phyloP scores from a whole-genome alignment of 73 alveolate species.

The Tetrahymena malaccensis region DNA sequence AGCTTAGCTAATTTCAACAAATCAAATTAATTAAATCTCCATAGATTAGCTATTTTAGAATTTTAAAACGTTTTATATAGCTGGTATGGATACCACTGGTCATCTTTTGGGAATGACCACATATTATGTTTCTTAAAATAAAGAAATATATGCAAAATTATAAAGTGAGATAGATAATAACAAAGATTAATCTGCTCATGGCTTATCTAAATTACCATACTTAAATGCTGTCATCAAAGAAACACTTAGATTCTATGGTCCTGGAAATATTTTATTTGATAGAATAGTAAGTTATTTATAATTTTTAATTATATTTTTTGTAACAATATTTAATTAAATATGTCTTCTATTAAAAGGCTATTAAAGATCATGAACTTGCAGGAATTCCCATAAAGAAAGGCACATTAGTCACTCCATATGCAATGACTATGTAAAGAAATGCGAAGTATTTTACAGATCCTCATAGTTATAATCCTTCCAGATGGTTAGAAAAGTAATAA shows the following conservation, averaged over 20 bases:
- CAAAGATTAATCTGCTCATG: neutral
- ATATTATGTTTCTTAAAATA: neutral
- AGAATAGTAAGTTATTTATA: neutral
- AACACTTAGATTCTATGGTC: neutral
- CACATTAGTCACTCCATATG: neutral
- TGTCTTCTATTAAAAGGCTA: neutral
- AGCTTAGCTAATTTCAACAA: neutral
- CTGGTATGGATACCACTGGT: neutral
- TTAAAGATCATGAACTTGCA: neutral
- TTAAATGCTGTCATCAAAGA: neutral
- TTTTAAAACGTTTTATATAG: neutral
- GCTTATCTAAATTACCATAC: neutral
- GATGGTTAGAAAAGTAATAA: neutral
- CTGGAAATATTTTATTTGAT: neutral
- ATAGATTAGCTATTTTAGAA: neutral
- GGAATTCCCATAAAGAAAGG: neutral
- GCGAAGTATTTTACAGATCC: conserved; percentile 6
- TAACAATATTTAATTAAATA: no score
- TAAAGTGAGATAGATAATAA: neutral
- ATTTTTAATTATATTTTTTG: neutral
- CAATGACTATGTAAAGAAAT: neutral
- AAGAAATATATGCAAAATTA: neutral
- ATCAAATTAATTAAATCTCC: neutral
- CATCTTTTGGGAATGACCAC: neutral
- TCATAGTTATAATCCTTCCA: neutral